Evolutionary conservation across 768 basidiomycete genomes (phyloP).

Genomic region (Tulasnella sp.): DNA sequence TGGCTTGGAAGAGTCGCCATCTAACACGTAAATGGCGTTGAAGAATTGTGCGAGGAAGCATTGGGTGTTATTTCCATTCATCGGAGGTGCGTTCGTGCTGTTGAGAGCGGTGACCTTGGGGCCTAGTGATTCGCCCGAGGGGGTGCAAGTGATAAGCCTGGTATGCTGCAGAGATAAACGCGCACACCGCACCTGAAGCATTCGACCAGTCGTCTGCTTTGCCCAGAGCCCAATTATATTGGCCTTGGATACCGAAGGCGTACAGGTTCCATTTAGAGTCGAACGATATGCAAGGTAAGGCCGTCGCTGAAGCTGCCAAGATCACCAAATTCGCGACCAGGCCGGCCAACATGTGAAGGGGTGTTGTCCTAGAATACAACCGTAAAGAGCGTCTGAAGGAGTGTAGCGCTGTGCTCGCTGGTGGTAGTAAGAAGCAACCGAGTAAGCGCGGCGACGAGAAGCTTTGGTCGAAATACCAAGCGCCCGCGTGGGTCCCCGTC

Average conservation of each 20-base stretch:
- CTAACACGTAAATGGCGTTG: conserved; percentile 82
- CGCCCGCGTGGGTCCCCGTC: conserved; percentile 10
- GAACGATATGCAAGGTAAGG: conserved; percentile 67
- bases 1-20: conserved; percentile 67
- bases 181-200: conserved; percentile 41
- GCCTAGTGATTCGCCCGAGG: neutral
- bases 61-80: conserved; percentile 41
- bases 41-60: conserved; percentile 50
- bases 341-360: neutral
- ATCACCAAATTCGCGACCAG: neutral
- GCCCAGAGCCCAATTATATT: conserved; percentile 75
- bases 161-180: neutral
- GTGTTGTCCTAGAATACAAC: neutral
- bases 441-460: neutral
- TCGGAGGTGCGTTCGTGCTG: conserved; percentile 33
- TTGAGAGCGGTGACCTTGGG: neutral
- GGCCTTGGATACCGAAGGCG: conserved; percentile 76
- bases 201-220: conserved; percentile 62
- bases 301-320: conserved; percentile 30
- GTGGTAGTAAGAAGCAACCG: neutral
- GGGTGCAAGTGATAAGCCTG: neutral
- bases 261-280: conserved; percentile 79
- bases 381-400: neutral
- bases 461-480: neutral
- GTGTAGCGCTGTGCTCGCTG: neutral